Percentiles rank a stretch among this genome's conserved stretches.
These are phyloP conservation scores for Aspergillus novoparasiticus DNA, from an alignment of 2,329 filamentous ascomycete species.

Conservation along the genomic window DNA sequence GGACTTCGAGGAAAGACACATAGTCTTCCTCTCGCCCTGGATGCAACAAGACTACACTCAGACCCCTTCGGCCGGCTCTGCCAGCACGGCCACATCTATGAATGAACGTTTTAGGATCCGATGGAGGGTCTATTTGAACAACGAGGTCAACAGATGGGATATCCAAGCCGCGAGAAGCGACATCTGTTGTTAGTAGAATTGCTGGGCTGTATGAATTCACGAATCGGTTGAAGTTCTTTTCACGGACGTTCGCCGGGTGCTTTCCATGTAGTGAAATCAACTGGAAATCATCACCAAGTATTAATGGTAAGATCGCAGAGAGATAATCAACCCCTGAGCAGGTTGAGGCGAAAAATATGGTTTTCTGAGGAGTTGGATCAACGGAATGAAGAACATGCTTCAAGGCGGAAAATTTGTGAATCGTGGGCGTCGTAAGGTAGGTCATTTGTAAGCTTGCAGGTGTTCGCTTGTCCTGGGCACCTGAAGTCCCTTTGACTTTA, in stretches of 20 bases:
- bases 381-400: constrained; percentile 69
- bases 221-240: constrained; percentile 85
- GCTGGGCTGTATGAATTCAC: constrained; percentile 72
- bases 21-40: constrained; percentile 89
- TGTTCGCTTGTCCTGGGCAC: constrained; percentile 80
- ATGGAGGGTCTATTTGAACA: constrained; percentile 81
- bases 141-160: constrained; percentile 91
- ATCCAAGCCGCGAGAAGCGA: constrained; percentile 86
- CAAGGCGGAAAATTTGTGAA: constrained; percentile 77
- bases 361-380: constrained; percentile 75
- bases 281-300: constrained; percentile 69
- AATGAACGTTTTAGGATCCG: constrained; percentile 82
- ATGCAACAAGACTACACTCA: constrained; percentile 83
- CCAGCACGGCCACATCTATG: constrained; percentile 67
- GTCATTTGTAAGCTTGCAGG: constrained; percentile 89
- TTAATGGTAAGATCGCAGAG: constrained; percentile 71
- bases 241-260: constrained; percentile 81
- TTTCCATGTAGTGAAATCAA: constrained; percentile 89
- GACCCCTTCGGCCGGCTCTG: constrained; percentile 68
- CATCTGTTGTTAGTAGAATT: constrained; percentile 87
- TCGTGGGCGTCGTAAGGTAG: constrained; percentile 74
- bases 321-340: constrained; percentile 96
- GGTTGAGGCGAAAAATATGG: constrained; percentile 89
- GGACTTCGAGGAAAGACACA: constrained; percentile 79
- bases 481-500: constrained; percentile 77